These are phyloP conservation scores for Auricularia auricula-judae DNA, from an alignment of 768 basidiomycete species.

Conservation along the genomic window DNA sequence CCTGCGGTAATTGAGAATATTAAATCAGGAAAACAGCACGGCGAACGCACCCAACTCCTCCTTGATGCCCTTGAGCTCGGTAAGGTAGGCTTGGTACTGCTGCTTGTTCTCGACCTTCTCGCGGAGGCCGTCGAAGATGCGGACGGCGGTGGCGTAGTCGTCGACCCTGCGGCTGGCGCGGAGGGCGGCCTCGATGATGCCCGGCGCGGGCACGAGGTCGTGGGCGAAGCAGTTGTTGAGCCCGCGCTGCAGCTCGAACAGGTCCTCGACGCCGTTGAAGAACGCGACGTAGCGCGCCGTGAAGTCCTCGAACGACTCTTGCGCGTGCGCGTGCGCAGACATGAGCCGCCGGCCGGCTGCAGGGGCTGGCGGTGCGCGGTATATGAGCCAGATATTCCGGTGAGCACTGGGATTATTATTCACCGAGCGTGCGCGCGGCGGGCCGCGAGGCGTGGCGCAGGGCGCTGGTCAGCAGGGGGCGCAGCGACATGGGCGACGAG, in stretches of 20 bases:
- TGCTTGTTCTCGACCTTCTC: conserved; percentile 97
- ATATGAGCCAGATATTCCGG: no score
- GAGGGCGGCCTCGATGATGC: conserved; percentile 79
- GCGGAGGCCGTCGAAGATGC: conserved; percentile 90
- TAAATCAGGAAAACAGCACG: not conserved
- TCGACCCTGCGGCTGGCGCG: conserved; percentile 84
- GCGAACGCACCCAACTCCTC: conserved; percentile 74
- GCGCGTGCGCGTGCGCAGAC: conserved; percentile 51
- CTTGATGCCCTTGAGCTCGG: conserved; percentile 77
- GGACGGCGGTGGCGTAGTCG: conserved; percentile 94
- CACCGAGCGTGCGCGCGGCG: no score
- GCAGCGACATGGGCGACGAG: no score
- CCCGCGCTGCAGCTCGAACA: conserved; percentile 98
- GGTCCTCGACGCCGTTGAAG: conserved; percentile 86
- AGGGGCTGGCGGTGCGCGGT: not conserved
- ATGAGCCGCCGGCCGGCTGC: not conserved
- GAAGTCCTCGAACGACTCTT: conserved; percentile 92
- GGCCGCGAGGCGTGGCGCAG: no score
- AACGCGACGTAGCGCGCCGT: conserved; percentile 88
- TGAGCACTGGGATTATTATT: no score
- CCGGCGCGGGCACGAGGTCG: conserved; percentile 82
- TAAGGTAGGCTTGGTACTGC: conserved; percentile 89
- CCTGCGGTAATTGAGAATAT: not conserved
- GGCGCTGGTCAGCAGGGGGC: no score
- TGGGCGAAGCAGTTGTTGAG: conserved; percentile 99